Evolutionary conservation across 805 yeast genomes (phyloP), one percentile per base, ranked within the genome.

Genomic region (Myxozyma lipomycoides): DNA sequence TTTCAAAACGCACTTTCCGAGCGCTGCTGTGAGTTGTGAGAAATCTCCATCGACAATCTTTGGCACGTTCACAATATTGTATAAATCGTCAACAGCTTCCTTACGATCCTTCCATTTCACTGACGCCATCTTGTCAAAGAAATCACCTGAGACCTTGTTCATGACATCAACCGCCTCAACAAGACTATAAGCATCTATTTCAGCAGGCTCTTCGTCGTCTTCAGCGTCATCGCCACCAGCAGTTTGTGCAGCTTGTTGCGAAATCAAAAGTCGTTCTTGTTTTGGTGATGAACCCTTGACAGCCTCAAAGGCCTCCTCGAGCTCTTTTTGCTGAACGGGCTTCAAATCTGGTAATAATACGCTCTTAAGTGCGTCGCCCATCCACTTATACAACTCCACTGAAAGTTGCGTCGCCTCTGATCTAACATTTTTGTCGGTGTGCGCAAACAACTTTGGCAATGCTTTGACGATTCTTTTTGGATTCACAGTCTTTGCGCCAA

Each of bases 71-170:
- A 78, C 74, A 6, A 54, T 58, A 2, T 49, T 51, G 5, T 49
- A 45, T 7, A 76, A 64, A 55, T 81, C 89, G 43, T 86, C 91
- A 49, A 93, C 72, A 0, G 78, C 87, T 59, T 86, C 96, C 51
- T 86, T 88, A 56, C 98, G 76, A 46, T 90, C 97, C 64, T 89
- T 88, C 98, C 98, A 93, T 62, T 84, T 82, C 0, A 81, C 55
- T 1, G 90, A 82, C 1, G 73, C 65, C 28, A 88, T 69, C 58
- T 80, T 71, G 1, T 72, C 62, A 25, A 74, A 61, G 49, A 88
- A 77, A 60, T 83, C 83, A 2, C 69, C 61, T 0, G 97, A 96
- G 1, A 90, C 60, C 55, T 80, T 79, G 18, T 78, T 67, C 28
- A 85, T 64, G 0, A 90, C 81, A 24, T 82, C 82, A 4, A 81